Evolutionary conservation across 495 filamentous ascomycete species (phyloP), one percentile per base, ranked within the genome.

Genomic region (Viridothelium virens): DNA sequence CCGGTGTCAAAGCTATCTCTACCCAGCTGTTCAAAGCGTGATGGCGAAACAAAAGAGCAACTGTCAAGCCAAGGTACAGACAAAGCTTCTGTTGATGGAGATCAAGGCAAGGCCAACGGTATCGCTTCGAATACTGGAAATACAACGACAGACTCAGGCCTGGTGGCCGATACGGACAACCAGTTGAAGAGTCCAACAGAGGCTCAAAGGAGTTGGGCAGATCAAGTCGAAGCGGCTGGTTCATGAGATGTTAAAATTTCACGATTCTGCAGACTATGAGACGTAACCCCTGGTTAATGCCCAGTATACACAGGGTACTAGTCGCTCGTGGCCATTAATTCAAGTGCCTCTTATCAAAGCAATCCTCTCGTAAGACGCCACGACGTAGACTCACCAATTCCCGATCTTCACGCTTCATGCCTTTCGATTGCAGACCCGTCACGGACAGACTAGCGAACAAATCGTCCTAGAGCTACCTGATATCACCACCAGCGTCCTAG

Each of bases 161-260:
- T 34, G 6, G 5, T 36, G 6, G 33, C 31, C 14, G 2, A 33
- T 33, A 33, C 0, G 14, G 53, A 59, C 33, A 36, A 59, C 7
- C 25, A 59, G 14, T 59, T 59, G 53, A 59, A 59, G 31, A 59
- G 53, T 59, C 53, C 53, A 36, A 59, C 53, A 9, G 53, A 59
- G 36, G 53, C 2, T 2, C 53, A 59, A 36, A 11, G 4, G 36
- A 59, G 53, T 14, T 73, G 71, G 71, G 71, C 71, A 4, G 71
- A 73, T 68, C 69, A 73, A 39, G 67, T 73, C 36, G 71, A 73
- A 59, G 53, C 53, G 7, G 53, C 53, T 9, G 53, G 53, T 36
- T 36, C 53, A 34, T 59, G 14, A 59, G 2, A 34, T 44, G 7
- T 7, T 7, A 44, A 7, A 1, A 44, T 44, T 14, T 44, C 0